Percentiles rank a stretch among this genome's conserved stretches.
These are phyloP conservation scores for Suhomyces xylopsoci DNA, from an alignment of 805 yeast genomes.

Conservation along the genomic window DNA sequence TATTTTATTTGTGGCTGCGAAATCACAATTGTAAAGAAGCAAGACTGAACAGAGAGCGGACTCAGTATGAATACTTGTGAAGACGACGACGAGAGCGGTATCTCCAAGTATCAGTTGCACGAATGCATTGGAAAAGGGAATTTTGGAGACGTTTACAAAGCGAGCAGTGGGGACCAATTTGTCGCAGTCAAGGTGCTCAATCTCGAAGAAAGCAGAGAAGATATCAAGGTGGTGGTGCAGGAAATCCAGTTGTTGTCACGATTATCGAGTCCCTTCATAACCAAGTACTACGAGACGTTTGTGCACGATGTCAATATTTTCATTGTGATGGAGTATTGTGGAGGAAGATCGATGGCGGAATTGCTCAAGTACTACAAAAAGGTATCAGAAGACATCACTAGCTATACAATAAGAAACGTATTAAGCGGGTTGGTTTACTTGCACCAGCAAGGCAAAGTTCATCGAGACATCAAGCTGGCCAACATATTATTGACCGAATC, in stretches of 20 bases:
- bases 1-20: conserved; percentile 12
- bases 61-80: background rate
- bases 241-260: conserved; percentile 77
- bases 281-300: conserved; percentile 59
- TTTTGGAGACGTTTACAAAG: conserved; percentile 83
- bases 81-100: background rate
- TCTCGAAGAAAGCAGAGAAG: conserved; percentile 76
- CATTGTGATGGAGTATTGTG: conserved; percentile 94
- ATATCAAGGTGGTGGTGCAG: conserved; percentile 63
- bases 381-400: conserved; percentile 57
- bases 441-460: conserved; percentile 74
- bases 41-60: background rate
- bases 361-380: conserved; percentile 54
- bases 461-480: conserved; percentile 89
- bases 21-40: conserved; percentile 1
- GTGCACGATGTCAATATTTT: conserved; percentile 68
- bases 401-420: conserved; percentile 61
- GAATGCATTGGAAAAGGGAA: conserved; percentile 79
- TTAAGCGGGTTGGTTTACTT: conserved; percentile 72
- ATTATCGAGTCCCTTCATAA: conserved; percentile 63
- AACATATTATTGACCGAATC: conserved; percentile 69
- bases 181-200: conserved; percentile 89
- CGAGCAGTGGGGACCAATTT: conserved; percentile 29
- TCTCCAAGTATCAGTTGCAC: conserved; percentile 21
- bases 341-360: conserved; percentile 89